Evolutionary conservation across 345 rosid genomes (phyloP).

Genomic region (Psidium friedrichsthalianum): DNA sequence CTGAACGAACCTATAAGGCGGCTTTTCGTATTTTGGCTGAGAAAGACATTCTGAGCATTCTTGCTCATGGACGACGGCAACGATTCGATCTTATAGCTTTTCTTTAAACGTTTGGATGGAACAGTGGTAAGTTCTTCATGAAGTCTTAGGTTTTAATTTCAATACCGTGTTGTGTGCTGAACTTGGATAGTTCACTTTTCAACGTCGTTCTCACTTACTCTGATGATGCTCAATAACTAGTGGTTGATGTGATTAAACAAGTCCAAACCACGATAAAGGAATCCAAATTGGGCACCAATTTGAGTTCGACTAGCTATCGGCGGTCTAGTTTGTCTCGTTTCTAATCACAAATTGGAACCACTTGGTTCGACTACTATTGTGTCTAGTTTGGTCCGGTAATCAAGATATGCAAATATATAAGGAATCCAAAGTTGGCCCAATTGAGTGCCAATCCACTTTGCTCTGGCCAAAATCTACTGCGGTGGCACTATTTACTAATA

Average conservation of each 20-base stretch:
- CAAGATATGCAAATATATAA: too few species aligned
- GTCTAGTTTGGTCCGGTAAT: too few species aligned
- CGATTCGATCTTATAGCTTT: neutral
- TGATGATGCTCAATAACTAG: neutral
- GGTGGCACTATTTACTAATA: too few species aligned
- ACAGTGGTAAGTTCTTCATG: slow-evolving; percentile 3
- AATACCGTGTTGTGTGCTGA: neutral
- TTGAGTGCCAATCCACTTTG: too few species aligned
- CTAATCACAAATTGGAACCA: too few species aligned
- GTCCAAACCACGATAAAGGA: neutral
- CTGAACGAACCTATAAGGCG: neutral
- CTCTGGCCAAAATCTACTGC: too few species aligned
- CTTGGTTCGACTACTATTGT: too few species aligned
- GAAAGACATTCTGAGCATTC: neutral
- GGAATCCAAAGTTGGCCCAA: too few species aligned
- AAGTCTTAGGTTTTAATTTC: neutral
- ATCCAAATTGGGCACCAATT: neutral
- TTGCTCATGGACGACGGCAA: neutral
- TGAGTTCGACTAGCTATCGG: too few species aligned
- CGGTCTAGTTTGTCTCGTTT: too few species aligned
- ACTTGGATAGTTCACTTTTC: neutral
- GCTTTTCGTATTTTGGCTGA: neutral
- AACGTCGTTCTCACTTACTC: neutral
- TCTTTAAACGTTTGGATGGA: neutral
- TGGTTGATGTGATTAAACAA: too few species aligned